Evolutionary conservation across 805 yeast species (phyloP), one percentile per base, ranked within the genome.

Genomic region (Debaryomyces prosopidis): DNA sequence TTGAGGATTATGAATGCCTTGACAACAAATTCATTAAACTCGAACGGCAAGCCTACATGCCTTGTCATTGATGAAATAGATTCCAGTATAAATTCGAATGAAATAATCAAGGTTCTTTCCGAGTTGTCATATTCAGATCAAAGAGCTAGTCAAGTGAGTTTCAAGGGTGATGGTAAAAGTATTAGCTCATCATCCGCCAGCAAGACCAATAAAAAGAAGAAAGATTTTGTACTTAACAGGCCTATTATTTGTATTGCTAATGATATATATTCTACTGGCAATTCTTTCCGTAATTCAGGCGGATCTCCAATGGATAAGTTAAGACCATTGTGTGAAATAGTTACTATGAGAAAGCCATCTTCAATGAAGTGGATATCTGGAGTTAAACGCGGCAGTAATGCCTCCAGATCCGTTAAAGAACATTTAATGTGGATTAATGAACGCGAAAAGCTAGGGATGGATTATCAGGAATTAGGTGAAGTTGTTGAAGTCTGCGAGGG

Each of bases 181-280:
- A 12, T 10, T 11, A 15, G 16, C 17, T 14, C 12, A 3, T 26
- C 66, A 58, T 12, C 19, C 6, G 19, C 11, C 4, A 63, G 56
- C 30, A 62, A 59, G 17, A 37, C 45, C 7, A 43, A 50, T 26
- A 65, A 59, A 32, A 66, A 69, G 42, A 68, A 63, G 42, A 66
- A 59, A 39, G 63, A 69, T 30, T 65, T 83, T 39, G 26, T 52
- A 4, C 62, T 94, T 36, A 71, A 76, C 54, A 75, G 98, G 52
- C 98, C 98, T 1, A 89, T 94, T 15, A 88, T 92, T 43, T 91
- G 96, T 35, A 81, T 94, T 45, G 95, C 97, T 61, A 94, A 92
- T 59, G 96, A 94, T 58, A 75, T 87, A 1, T 90, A 87, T 62
- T 79, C 88, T 14, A 52, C 61, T 12, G 51, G 50, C 16, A 27